Evolutionary conservation across 108 stramenopile species (phyloP), one percentile per base, ranked within the genome.

Genomic region (Seminavis robusta): DNA sequence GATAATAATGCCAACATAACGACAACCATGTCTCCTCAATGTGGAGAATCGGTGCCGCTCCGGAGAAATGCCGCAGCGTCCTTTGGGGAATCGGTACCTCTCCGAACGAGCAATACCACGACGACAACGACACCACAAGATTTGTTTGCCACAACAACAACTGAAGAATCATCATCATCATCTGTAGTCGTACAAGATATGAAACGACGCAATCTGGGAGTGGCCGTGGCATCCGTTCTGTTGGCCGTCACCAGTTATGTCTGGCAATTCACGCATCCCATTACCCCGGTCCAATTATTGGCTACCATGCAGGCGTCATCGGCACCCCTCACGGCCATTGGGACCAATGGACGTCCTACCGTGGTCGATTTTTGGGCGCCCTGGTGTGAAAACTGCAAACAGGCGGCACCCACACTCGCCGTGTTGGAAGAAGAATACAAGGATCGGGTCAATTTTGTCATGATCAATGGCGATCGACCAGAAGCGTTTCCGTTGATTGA

Each of bases 321-420:
- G n/a, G 63, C 78, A 13, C 67, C 85, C 29, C 45, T 85, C 0
- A 59, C 61, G 0, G 51, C 60, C 13, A 82, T 91, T 67, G 86
- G 82, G 13, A 71, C 52, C 33, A 91, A 87, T 57, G 65, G 69
- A 38, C 81, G 83, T 34, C 90, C 90, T 0, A 83, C 90, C 0
- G 68, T 91, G 19, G 77, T 91, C 39, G 86, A 91, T 43, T 87
- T 91, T 73, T 91, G 90, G 90, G 90, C 90, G 3, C 90, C 86
- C 25, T 73, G 78, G 80, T 91, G 90, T 58, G 73, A 83, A 52
- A 91, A 87, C 59, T 91, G 90, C 45, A 80, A 80, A 44, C 46
- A 66, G 16, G 60, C 67, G 27, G 90, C 86, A 16, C 83, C 90
- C 1, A 91, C 90, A 0, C 39, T 91, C 9, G 43, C 57, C 20